A percentile compares a stretch with the other conserved stretches of the same genome.
These are phyloP conservation scores for Leccinum holopus DNA, from an alignment of 1,284 basidiomycete species.

Conservation along the genomic window DNA sequence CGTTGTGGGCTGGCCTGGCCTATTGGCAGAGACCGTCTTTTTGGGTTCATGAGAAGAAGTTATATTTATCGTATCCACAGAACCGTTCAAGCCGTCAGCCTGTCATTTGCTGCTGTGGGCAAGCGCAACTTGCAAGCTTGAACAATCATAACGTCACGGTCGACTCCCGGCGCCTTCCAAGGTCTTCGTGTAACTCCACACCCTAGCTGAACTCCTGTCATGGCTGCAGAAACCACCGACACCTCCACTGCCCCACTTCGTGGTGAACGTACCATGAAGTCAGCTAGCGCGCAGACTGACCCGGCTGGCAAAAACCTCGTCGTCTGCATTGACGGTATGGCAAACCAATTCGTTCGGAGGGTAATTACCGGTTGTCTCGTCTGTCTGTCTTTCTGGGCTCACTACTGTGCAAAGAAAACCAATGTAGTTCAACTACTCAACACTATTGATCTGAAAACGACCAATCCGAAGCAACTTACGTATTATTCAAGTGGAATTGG, in stretches of 20 bases:
- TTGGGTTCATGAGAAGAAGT: neutral
- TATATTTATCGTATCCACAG: neutral
- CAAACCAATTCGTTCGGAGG: conserved; percentile 33
- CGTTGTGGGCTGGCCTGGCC: neutral
- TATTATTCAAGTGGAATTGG: conserved; percentile 45
- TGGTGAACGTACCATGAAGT: neutral
- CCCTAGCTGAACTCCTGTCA: neutral
- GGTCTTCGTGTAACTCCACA: neutral
- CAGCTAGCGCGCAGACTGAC: neutral
- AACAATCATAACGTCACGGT: neutral
- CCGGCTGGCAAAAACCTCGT: conserved; percentile 27
- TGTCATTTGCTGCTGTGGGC: neutral
- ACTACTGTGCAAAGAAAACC: conserved; percentile 5
- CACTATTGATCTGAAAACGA: conserved; percentile 19
- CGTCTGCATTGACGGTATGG: conserved; percentile 38
- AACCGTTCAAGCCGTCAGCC: neutral
- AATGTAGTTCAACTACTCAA: conserved; percentile 17
- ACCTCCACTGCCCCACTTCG: neutral
- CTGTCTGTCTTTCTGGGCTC: neutral
- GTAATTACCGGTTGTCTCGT: neutral
- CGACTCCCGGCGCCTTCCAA: neutral
- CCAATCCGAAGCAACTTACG: conserved; percentile 25
- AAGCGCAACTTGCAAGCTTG: neutral
- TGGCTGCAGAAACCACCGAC: neutral
- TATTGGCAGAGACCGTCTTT: neutral